These are phyloP conservation scores for Acacia melanoxylon DNA, from an alignment of 306 rosid genomes.

Conservation along the genomic window DNA sequence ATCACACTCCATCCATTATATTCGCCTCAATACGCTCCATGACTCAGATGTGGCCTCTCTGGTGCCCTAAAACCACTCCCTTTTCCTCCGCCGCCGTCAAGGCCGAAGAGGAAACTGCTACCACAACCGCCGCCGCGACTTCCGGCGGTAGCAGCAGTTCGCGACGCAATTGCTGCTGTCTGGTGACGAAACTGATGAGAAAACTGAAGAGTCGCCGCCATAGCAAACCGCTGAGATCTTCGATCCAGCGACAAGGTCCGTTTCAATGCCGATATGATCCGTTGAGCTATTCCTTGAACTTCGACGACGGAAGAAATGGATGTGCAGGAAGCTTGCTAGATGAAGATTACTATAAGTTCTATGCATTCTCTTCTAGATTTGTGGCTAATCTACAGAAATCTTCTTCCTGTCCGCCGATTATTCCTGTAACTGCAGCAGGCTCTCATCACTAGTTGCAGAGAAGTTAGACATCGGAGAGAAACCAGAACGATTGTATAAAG, in stretches of 20 bases:
- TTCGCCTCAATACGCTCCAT: neutral
- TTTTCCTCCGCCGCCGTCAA: constrained; percentile 16
- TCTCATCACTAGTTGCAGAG: constrained; percentile 29
- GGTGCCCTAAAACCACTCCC: constrained; percentile 7
- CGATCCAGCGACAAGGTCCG: constrained; percentile 41
- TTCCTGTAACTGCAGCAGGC: constrained; percentile 27
- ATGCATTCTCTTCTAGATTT: constrained; percentile 79
- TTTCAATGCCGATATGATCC: constrained; percentile 81
- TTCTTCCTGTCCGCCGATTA: constrained; percentile 31
- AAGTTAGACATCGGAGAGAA: neutral
- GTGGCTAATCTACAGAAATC: constrained; percentile 51
- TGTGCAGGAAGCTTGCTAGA: constrained; percentile 50
- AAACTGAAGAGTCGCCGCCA: constrained; percentile 48
- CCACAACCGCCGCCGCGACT: neutral
- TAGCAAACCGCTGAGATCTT: constrained; percentile 23
- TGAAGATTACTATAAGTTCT: constrained; percentile 72
- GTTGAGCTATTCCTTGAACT: constrained; percentile 77
- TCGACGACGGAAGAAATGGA: constrained; percentile 53
- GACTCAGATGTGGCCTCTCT: constrained; percentile 49
- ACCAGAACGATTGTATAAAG: neutral
- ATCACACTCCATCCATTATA: neutral
- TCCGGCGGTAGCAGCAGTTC: neutral
- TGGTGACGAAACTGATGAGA: constrained; percentile 55
- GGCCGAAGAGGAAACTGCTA: neutral
- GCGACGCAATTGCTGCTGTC: constrained; percentile 40